Percentiles rank a stretch among this genome's conserved stretches.
Conservation (phyloP, 495 filamentous ascomycete genomes). For the Thermothielavioides terrestris region DNA sequence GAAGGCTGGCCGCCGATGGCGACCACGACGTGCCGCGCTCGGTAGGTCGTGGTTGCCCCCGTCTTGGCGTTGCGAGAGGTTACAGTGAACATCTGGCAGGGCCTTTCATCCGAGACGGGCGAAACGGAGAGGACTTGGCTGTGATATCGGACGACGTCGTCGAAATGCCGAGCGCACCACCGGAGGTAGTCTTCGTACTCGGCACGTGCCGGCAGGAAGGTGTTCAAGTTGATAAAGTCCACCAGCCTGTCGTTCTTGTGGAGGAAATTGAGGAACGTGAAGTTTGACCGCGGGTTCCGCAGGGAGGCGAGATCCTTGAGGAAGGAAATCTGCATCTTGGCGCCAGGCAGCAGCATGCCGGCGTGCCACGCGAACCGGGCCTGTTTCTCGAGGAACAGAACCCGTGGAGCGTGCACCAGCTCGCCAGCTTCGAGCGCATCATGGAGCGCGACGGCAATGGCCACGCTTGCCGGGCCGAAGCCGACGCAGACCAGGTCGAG, state of each 20-base stretch:
- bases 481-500: slow-evolving; percentile 86
- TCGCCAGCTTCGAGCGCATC: slow-evolving; percentile 48
- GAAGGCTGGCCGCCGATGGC: slow-evolving; percentile 75
- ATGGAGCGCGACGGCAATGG: slow-evolving; percentile 85
- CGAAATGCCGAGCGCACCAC: slow-evolving; percentile 82
- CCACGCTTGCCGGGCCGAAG: slow-evolving; percentile 86
- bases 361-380: slow-evolving; percentile 80
- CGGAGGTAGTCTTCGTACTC: slow-evolving; percentile 94
- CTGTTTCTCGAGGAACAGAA: slow-evolving; percentile 82
- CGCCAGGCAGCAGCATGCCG: slow-evolving; percentile 87
- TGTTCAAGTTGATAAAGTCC: slow-evolving; percentile 81
- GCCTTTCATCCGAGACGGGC: slow-evolving; percentile 36
- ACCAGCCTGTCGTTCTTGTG: slow-evolving; percentile 69
- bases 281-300: slow-evolving; percentile 77
- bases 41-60: slow-evolving; percentile 27
- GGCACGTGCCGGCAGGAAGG: slow-evolving; percentile 74
- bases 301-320: slow-evolving; percentile 91
- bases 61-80: slow-evolving; percentile 30
- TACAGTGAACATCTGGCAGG: slow-evolving; percentile 43
- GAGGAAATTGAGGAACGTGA: slow-evolving; percentile 94
- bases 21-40: slow-evolving; percentile 73
- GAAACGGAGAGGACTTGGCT: slow-evolving; percentile 63
- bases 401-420: slow-evolving; percentile 47
- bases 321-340: slow-evolving; percentile 97
- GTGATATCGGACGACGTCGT: slow-evolving; percentile 66